Conservation (phyloP, 2,329 filamentous ascomycete genomes). For the Chrysosporium queenslandicum region DNA sequence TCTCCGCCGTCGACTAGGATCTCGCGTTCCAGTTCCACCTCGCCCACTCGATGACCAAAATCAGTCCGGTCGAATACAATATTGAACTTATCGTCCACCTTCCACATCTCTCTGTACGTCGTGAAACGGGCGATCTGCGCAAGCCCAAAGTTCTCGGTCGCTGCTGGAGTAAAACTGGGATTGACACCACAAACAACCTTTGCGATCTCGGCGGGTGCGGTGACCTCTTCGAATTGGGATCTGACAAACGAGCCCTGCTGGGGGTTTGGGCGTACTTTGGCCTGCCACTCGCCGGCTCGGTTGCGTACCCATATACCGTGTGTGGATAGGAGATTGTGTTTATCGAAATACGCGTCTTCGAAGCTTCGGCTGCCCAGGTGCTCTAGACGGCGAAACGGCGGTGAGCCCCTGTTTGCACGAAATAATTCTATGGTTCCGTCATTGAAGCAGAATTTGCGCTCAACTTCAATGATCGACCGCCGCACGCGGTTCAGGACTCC, state of each 20-base stretch:
- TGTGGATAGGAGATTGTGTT: slow-evolving; percentile 16
- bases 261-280: slow-evolving; percentile 19
- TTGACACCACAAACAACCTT: slow-evolving; percentile 13
- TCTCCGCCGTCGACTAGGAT: slow-evolving; percentile 13
- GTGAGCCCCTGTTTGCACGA: slow-evolving; percentile 16
- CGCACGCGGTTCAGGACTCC: slow-evolving; percentile 10
- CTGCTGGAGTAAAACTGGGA: slow-evolving; percentile 4
- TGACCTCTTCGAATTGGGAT: slow-evolving; percentile 23
- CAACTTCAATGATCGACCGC: slow-evolving; percentile 20
- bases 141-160: slow-evolving; percentile 18
- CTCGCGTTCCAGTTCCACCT: slow-evolving; percentile 25
- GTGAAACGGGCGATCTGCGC: slow-evolving; percentile 19
- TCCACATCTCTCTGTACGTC: slow-evolving; percentile 23
- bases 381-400: slow-evolving; percentile 17
- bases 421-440: slow-evolving; percentile 13
- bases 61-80: slow-evolving; percentile 25
- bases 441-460: slow-evolving; percentile 22
- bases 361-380: slow-evolving; percentile 18
- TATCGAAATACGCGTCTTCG: slow-evolving; percentile 25
- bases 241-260: slow-evolving; percentile 16
- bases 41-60: slow-evolving; percentile 27
- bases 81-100: slow-evolving; percentile 23
- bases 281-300: slow-evolving; percentile 22
- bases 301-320: slow-evolving; percentile 22
- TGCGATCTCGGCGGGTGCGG: slow-evolving; percentile 16